These are phyloP conservation scores for Macrocybe gigantea DNA, from an alignment of 768 basidiomycete genomes.

Conservation along the genomic window DNA sequence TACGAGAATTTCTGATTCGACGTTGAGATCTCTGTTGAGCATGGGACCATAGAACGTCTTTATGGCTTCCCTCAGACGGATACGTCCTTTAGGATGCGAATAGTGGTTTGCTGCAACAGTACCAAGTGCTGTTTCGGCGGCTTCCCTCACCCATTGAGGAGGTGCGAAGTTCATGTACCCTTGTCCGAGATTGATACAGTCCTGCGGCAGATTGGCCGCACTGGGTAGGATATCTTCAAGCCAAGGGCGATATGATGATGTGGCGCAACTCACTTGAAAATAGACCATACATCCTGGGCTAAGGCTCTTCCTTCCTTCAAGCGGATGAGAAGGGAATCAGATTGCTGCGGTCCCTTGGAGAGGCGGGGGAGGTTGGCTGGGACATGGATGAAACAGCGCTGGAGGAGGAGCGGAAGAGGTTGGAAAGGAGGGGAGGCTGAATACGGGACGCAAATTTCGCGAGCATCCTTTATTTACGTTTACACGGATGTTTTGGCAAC, in stretches of 20 bases:
- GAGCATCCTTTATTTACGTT: neutral
- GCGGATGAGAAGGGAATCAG: slow-evolving; percentile 70
- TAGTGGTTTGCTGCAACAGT: slow-evolving; percentile 74
- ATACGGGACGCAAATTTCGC: slow-evolving; percentile 4
- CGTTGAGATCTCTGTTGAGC: slow-evolving; percentile 63
- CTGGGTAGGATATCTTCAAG: slow-evolving; percentile 32
- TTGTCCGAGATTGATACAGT: slow-evolving; percentile 95
- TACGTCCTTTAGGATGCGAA: slow-evolving; percentile 85
- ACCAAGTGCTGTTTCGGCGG: slow-evolving; percentile 64
- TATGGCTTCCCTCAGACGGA: slow-evolving; percentile 84
- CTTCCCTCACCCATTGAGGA: slow-evolving; percentile 71
- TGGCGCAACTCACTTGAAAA: slow-evolving; percentile 62
- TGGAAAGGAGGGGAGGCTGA: neutral
- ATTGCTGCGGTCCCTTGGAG: slow-evolving; percentile 31
- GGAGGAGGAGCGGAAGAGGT: slow-evolving; percentile 9
- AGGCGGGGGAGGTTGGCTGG: neutral
- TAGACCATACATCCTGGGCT: slow-evolving; percentile 85
- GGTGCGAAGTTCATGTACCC: slow-evolving; percentile 94
- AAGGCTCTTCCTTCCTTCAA: slow-evolving; percentile 72
- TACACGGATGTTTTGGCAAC: neutral
- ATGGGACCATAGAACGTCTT: slow-evolving; percentile 73
- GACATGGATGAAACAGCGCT: slow-evolving; percentile 11
- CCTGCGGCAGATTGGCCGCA: slow-evolving; percentile 79
- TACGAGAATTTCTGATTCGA: slow-evolving; percentile 85
- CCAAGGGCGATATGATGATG: slow-evolving; percentile 2